Evolutionary conservation across 495 filamentous ascomycete species (phyloP).

Genomic region (Penicillium robsamsonii): DNA sequence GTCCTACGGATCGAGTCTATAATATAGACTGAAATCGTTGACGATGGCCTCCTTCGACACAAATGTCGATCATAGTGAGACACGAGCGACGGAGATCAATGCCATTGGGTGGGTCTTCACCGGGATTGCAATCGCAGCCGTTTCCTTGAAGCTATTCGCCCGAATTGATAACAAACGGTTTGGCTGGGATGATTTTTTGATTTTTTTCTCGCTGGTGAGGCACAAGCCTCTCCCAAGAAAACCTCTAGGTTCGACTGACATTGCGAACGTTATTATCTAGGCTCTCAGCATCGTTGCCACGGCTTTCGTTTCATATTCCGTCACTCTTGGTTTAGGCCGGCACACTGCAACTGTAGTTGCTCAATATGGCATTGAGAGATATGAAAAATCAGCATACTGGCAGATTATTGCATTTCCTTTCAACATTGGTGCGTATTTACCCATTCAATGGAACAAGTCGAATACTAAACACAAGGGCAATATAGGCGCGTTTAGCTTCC

Average conservation of each 20-base stretch:
- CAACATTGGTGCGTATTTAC: slow-evolving; percentile 17
- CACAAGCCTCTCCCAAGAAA: not conserved
- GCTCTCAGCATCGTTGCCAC: slow-evolving; percentile 26
- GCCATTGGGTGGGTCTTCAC: slow-evolving; percentile 22
- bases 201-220: slow-evolving; percentile 27
- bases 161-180: slow-evolving; percentile 10
- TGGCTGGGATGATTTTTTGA: slow-evolving; percentile 29
- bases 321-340: slow-evolving; percentile 22
- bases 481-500: slow-evolving; percentile 26
- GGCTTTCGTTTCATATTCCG: slow-evolving; percentile 22
- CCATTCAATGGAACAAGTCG: not conserved
- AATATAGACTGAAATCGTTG: not conserved
- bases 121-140: slow-evolving; percentile 16
- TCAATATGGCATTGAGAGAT: slow-evolving; percentile 18
- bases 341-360: slow-evolving; percentile 25
- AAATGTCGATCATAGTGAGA: slow-evolving; percentile 22
- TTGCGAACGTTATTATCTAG: slow-evolving; percentile 2
- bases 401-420: slow-evolving; percentile 23
- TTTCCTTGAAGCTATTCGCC: slow-evolving; percentile 19
- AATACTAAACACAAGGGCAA: not conserved
- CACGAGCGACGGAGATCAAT: slow-evolving; percentile 15
- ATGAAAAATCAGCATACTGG: slow-evolving; percentile 14
- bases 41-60: slow-evolving; percentile 19
- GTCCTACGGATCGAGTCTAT: not conserved
- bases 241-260: not conserved